These are phyloP conservation scores for Fusarium sublunatum DNA, from an alignment of 2,329 filamentous ascomycete genomes.

Conservation along the genomic window DNA sequence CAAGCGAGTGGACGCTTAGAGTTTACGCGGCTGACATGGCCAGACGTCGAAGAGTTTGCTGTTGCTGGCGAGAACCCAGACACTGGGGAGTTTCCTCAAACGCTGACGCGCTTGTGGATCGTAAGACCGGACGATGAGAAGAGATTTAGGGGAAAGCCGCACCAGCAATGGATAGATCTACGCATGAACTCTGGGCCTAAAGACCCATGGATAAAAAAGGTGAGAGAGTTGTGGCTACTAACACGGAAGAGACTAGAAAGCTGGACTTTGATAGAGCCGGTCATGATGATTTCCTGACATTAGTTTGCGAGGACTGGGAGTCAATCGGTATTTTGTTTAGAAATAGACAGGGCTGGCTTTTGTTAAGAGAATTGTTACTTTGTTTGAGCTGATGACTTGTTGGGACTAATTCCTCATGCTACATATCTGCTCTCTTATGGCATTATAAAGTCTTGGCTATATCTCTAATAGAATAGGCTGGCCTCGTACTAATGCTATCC, in stretches of 20 bases:
- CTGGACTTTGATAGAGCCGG: neutral
- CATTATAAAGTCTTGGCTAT: too few relatives aligned
- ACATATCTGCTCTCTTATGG: too few relatives aligned
- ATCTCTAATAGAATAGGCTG: too few relatives aligned
- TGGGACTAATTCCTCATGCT: too few relatives aligned
- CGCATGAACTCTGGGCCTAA: neutral
- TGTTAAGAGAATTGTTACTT: neutral
- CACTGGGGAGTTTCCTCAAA: neutral
- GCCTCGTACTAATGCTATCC: too few relatives aligned
- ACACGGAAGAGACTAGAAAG: conserved; percentile 14
- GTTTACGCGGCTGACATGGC: conserved; percentile 15
- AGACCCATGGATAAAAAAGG: neutral
- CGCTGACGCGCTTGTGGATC: conserved; percentile 27
- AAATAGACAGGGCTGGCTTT: neutral
- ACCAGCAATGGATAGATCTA: conserved; percentile 26
- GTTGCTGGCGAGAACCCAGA: neutral
- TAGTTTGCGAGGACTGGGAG: neutral
- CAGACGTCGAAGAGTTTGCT: conserved; percentile 14
- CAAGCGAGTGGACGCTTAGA: conserved; percentile 5
- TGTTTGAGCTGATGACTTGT: neutral
- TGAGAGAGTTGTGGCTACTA: conserved; percentile 17
- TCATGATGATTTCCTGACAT: neutral
- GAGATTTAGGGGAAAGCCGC: neutral
- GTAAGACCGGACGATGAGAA: conserved; percentile 3
- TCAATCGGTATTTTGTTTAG: neutral